A percentile compares a stretch with the other conserved stretches of the same genome.
These are phyloP conservation scores for Mortierella sp. DNA, from an alignment of 371 early-diverging fungal species.

Conservation along the genomic window DNA sequence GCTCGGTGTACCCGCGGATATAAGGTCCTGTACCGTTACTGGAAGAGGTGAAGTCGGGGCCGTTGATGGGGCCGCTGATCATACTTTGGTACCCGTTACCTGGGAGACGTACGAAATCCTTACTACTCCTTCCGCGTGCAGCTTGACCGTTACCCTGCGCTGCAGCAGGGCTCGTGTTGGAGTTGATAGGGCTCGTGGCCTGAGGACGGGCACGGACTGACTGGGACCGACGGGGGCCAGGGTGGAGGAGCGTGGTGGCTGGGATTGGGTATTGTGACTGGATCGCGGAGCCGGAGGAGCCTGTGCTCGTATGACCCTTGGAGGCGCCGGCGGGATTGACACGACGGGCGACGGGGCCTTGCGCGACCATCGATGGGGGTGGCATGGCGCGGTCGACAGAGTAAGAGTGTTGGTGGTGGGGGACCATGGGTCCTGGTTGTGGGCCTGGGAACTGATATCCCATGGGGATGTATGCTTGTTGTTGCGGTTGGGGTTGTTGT, in stretches of 20 bases:
- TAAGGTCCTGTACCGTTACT: constrained; percentile 9
- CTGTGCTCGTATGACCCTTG: constrained; percentile 1
- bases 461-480: constrained; percentile 19
- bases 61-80: not conserved
- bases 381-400: constrained; percentile 24
- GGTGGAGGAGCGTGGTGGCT: constrained; percentile 30
- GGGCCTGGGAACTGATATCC: constrained; percentile 20
- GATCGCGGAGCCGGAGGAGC: not conserved
- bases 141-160: not conserved
- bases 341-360: constrained; percentile 3
- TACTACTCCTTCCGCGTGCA: constrained; percentile 17
- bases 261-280: constrained; percentile 36
- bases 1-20: constrained; percentile 20
- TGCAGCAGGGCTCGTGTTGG: not conserved
- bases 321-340: not conserved
- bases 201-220: constrained; percentile 23
- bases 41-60: not conserved
- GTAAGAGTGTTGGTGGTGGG: constrained; percentile 34
- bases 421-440: constrained; percentile 16
- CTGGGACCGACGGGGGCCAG: constrained; percentile 36
- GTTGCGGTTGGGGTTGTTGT: constrained; percentile 11
- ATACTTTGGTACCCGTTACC: constrained; percentile 27
- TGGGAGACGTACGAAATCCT: constrained; percentile 26
- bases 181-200: not conserved
- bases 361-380: not conserved